phyloP scores from a whole-genome alignment of 2,329 filamentous ascomycete genomes.

The Aspergillus persii region DNA sequence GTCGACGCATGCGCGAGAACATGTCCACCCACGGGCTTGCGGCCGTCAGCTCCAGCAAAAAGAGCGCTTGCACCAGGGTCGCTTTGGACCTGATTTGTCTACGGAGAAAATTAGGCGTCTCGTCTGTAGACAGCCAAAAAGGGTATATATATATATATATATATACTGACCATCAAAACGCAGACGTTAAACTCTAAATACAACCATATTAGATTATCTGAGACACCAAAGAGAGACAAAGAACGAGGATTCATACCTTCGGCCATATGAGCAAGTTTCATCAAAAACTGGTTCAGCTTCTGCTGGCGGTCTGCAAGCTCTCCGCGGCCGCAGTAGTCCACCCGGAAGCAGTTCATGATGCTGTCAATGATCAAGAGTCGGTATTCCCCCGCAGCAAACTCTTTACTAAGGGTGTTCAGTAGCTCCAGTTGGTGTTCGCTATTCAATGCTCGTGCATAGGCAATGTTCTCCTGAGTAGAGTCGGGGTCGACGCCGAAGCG shows the following conservation, averaged over 20 bases:
- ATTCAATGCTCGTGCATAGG: constrained; percentile 63
- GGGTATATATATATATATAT: neutral
- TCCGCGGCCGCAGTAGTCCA: constrained; percentile 65
- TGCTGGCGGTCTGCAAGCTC: constrained; percentile 68
- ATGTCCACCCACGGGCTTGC: constrained; percentile 66
- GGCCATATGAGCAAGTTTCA: constrained; percentile 63
- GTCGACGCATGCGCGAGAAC: constrained; percentile 68
- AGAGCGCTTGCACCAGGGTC: constrained; percentile 67
- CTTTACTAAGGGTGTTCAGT: constrained; percentile 59
- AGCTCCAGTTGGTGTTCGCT: constrained; percentile 66
- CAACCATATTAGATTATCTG: constrained; percentile 8
- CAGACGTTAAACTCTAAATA: constrained; percentile 63
- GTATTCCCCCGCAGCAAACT: constrained; percentile 63
- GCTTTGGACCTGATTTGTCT: constrained; percentile 71
- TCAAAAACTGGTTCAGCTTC: constrained; percentile 64
- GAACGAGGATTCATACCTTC: constrained; percentile 47
- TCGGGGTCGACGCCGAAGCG: constrained; percentile 61
- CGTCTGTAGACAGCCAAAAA: neutral
- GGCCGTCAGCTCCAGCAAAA: constrained; percentile 65
- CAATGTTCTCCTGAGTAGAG: constrained; percentile 64
- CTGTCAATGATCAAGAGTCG: constrained; percentile 67
- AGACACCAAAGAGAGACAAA: neutral
- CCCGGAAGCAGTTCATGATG: constrained; percentile 68
- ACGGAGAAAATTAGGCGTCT: neutral
- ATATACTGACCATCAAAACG: constrained; percentile 55